Evolutionary conservation across 73 alveolate genomes (phyloP).

Genomic region (Effrenium voratum): DNA sequence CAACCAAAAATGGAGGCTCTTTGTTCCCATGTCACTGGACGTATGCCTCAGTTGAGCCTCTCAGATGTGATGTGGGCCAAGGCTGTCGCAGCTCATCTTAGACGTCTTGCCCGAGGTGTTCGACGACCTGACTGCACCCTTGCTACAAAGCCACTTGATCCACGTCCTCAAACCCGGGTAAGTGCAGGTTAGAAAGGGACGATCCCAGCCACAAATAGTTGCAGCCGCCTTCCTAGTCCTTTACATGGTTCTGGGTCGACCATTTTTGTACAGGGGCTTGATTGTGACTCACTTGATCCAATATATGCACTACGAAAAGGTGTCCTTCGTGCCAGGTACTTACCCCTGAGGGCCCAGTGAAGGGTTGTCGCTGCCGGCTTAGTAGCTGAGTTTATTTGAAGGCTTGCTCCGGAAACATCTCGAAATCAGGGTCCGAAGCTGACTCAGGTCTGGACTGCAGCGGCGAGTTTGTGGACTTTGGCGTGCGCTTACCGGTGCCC

Average conservation of each 20-base stretch:
- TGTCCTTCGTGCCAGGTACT: not conserved
- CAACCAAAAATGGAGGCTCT: not conserved
- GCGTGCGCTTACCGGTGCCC: constrained; percentile 14
- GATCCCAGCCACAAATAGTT: not conserved
- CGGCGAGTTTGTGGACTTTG: constrained; percentile 15
- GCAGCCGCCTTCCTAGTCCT: too few relatives aligned
- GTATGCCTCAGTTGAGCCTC: not conserved
- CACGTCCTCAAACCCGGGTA: not conserved
- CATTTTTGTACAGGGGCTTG: not conserved
- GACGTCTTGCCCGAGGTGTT: constrained; percentile 33
- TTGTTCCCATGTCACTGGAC: not conserved
- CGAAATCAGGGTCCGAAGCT: not conserved
- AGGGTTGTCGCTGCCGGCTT: not conserved
- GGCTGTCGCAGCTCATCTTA: constrained; percentile 4
- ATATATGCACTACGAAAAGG: not conserved
- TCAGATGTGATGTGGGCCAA: not conserved
- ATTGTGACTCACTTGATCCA: not conserved
- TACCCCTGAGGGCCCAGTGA: constrained; percentile 6
- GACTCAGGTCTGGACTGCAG: constrained; percentile 44
- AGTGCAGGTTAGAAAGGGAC: not conserved
- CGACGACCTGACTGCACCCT: constrained; percentile 10
- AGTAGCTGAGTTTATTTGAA: not conserved
- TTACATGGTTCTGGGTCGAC: too few relatives aligned
- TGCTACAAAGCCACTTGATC: not conserved
- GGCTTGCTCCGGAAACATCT: not conserved